A percentile compares a stretch with the other conserved stretches of the same genome.
phyloP scores from a whole-genome alignment of 1,284 basidiomycete species.

The Kwoniella shivajii region DNA sequence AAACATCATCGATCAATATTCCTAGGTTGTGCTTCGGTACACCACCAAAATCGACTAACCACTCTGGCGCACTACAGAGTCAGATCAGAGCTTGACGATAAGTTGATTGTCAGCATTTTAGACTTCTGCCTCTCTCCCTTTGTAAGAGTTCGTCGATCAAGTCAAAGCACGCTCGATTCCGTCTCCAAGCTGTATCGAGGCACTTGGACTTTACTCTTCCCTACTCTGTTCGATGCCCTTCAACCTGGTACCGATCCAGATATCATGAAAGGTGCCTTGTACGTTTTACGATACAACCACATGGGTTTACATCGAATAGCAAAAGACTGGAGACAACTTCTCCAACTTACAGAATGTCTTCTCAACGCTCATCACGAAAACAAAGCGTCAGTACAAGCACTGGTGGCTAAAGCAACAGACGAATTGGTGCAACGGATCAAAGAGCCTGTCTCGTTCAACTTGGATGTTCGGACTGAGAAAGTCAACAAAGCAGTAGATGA shows the following conservation, averaged over 20 bases:
- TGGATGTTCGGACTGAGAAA: constrained; percentile 28
- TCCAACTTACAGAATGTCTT: constrained; percentile 68
- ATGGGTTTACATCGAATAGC: constrained; percentile 42
- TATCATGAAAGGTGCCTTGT: constrained; percentile 92
- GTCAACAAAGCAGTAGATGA: constrained; percentile 39
- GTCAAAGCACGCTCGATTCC: constrained; percentile 42
- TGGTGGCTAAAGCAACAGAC: constrained; percentile 71
- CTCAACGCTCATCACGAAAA: constrained; percentile 87
- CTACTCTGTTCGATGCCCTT: constrained; percentile 72
- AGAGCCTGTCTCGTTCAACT: constrained; percentile 43
- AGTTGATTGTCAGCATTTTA: constrained; percentile 72
- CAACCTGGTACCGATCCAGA: constrained; percentile 82
- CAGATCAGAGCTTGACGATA: constrained; percentile 78
- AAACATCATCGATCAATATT: constrained; percentile 50
- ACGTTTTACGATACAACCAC: constrained; percentile 63
- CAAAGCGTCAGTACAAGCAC: constrained; percentile 91
- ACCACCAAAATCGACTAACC: constrained; percentile 49
- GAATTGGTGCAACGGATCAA: constrained; percentile 57
- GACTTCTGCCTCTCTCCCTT: constrained; percentile 86
- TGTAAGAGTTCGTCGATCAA: constrained; percentile 60
- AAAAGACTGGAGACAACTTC: constrained; percentile 68
- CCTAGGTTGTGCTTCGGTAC: constrained; percentile 41
- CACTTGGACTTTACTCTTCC: constrained; percentile 72
- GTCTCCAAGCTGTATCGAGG: constrained; percentile 72
- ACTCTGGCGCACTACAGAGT: constrained; percentile 66